Evolutionary conservation across 1,139 yeast species (phyloP).

Genomic region (Nakaseomyces nivariensis): DNA sequence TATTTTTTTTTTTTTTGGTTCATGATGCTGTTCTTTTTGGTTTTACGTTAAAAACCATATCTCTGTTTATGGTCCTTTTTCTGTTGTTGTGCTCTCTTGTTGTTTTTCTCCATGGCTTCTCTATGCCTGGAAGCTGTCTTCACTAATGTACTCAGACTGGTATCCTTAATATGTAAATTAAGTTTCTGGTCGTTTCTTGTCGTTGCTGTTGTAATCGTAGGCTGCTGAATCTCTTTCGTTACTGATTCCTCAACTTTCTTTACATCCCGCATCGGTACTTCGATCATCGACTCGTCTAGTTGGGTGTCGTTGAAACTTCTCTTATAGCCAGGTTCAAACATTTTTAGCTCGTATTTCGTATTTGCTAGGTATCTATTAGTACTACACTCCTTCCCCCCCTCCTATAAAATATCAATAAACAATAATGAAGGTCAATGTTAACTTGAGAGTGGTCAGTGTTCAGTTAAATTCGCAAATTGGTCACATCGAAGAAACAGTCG

Average conservation of each 20-base stretch:
- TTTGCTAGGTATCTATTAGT: not conserved
- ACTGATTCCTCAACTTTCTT: not conserved
- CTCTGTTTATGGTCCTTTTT: slow-evolving; percentile 20
- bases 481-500: slow-evolving; percentile 43
- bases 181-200: slow-evolving; percentile 9
- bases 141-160: slow-evolving; percentile 28
- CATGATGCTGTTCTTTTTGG: not conserved
- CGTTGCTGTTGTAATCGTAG: not conserved
- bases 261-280: not conserved
- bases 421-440: slow-evolving; percentile 25
- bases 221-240: not conserved
- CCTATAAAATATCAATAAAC: not conserved
- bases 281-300: not conserved
- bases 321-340: not conserved
- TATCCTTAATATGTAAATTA: slow-evolving; percentile 24
- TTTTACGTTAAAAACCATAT: slow-evolving; percentile 19
- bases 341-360: not conserved
- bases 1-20: too few relatives aligned
- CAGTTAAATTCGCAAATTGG: slow-evolving; percentile 65
- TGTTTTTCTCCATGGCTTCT: slow-evolving; percentile 22
- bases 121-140: slow-evolving; percentile 28
- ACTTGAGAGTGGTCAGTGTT: slow-evolving; percentile 50
- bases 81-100: slow-evolving; percentile 18
- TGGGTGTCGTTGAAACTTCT: not conserved
- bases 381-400: not conserved